phyloP scores from a whole-genome alignment of 371 early-diverging fungal species.

The Lichtheimia hyalospora region DNA sequence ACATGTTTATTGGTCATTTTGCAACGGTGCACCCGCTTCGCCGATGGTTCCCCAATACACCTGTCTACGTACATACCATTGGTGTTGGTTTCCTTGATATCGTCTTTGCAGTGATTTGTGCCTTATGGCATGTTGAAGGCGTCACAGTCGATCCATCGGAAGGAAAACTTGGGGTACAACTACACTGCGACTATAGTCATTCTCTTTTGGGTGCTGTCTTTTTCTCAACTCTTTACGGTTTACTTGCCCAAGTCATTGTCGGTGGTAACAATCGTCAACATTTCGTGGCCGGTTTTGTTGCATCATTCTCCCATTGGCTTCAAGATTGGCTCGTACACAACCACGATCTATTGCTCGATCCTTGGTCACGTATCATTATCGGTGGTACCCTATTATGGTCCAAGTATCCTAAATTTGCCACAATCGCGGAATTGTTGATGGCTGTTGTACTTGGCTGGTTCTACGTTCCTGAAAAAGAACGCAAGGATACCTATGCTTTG shows the following conservation, averaged over 20 bases:
- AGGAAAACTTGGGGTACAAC: neutral
- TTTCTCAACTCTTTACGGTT: neutral
- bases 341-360: constrained; percentile 3
- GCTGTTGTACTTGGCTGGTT: neutral
- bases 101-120: neutral
- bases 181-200: constrained; percentile 7
- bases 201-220: neutral
- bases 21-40: neutral
- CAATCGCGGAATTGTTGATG: neutral
- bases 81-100: constrained; percentile 7
- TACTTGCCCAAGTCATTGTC: neutral
- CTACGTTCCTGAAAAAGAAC: neutral
- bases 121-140: neutral
- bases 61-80: neutral
- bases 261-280: too few relatives aligned
- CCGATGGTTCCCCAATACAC: neutral
- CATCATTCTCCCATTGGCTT: constrained; percentile 8
- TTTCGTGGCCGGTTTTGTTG: neutral
- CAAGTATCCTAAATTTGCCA: neutral
- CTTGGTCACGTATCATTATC: neutral
- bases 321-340: constrained; percentile 11
- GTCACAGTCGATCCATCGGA: neutral
- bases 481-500: neutral
- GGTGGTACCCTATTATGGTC: constrained; percentile 6
- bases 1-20: constrained; percentile 10